Percentiles rank a stretch among this genome's conserved stretches.
Evolutionary conservation across 768 basidiomycete genomes (phyloP).

Genomic region (Panaeolus papilionaceus): DNA sequence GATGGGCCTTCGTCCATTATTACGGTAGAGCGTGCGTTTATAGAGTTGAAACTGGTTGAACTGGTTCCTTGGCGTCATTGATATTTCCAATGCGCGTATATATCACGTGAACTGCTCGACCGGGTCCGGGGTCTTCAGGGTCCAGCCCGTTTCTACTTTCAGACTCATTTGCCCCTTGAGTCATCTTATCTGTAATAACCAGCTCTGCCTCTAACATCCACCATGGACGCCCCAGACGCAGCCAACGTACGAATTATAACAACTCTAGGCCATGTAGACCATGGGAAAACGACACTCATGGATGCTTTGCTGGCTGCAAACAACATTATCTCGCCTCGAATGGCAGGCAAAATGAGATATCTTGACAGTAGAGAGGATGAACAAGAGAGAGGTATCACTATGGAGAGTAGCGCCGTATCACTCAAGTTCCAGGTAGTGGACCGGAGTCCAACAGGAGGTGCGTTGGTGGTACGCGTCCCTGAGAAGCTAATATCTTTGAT

Average conservation of each 20-base stretch:
- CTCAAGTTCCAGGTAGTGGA: constrained; percentile 86
- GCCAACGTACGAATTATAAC: constrained; percentile 77
- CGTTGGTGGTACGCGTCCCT: constrained; percentile 29
- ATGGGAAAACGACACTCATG: constrained; percentile 96
- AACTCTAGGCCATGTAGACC: constrained; percentile 90
- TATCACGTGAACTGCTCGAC: constrained; percentile 23
- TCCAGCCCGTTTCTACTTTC: background rate
- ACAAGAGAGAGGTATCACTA: constrained; percentile 96
- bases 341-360: constrained; percentile 97
- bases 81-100: background rate
- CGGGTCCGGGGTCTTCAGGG: background rate
- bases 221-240: constrained; percentile 45
- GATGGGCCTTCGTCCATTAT: constrained; percentile 46
- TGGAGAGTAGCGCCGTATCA: constrained; percentile 97
- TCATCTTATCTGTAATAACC: constrained; percentile 12
- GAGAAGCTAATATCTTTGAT: background rate
- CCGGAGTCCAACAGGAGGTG: constrained; percentile 60
- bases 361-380: constrained; percentile 97
- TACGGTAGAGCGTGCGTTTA: background rate
- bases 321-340: constrained; percentile 92
- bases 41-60: constrained; percentile 15
- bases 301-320: constrained; percentile 96
- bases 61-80: constrained; percentile 14
- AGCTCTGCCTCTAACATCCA: constrained; percentile 16
- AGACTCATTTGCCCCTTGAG: constrained; percentile 9